phyloP scores from a whole-genome alignment of 2,329 filamentous ascomycete species.

The Alternaria alternata region DNA sequence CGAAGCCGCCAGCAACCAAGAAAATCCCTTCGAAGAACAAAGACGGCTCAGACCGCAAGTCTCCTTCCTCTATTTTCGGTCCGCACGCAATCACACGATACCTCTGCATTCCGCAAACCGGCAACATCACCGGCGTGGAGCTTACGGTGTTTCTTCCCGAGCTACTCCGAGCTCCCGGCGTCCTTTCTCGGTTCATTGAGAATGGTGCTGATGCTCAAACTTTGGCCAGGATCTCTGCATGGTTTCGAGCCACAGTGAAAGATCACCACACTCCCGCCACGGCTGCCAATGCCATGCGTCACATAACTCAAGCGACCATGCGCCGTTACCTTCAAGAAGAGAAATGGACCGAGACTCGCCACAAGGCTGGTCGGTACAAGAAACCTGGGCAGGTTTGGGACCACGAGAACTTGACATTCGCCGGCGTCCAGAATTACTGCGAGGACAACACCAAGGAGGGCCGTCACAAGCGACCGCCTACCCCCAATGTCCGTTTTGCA shows the following conservation, averaged over 20 bases:
- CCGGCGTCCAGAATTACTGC: neutral
- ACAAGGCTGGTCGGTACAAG: neutral
- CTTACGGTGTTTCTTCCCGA: slow-evolving; percentile 7
- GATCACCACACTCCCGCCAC: neutral
- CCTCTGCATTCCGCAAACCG: slow-evolving; percentile 6
- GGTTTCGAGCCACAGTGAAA: neutral
- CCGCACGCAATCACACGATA: neutral
- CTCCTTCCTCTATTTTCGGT: neutral
- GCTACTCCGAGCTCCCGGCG: neutral
- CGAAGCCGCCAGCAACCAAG: neutral
- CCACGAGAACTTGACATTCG: neutral
- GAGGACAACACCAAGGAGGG: slow-evolving; percentile 5
- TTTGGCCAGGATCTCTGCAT: neutral
- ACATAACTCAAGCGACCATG: neutral
- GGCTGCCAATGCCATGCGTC: neutral
- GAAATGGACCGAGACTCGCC: neutral
- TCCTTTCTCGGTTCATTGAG: neutral
- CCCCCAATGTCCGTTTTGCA: slow-evolving; percentile 3
- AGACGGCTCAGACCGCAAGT: neutral
- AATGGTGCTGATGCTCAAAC: neutral
- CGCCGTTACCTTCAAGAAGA: neutral
- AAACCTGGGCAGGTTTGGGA: neutral
- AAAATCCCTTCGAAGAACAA: neutral
- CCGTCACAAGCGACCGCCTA: neutral
- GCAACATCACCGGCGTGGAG: slow-evolving; percentile 17